These are phyloP conservation scores for Rhizopogon vulgaris DNA, from an alignment of 768 basidiomycete genomes.

Conservation along the genomic window DNA sequence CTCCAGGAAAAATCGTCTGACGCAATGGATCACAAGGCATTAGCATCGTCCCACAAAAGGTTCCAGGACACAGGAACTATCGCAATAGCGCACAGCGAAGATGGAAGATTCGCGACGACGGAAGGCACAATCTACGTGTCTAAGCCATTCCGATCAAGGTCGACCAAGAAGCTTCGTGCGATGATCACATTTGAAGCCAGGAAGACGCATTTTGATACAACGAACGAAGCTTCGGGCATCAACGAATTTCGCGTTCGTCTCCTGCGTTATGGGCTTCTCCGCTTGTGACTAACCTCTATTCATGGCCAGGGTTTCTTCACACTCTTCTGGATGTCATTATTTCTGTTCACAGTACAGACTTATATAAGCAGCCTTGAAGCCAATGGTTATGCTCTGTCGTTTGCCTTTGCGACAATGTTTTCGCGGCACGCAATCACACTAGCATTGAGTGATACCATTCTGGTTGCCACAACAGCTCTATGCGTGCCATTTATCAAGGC, in stretches of 20 bases:
- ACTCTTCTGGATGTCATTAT: constrained; percentile 89
- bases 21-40: constrained; percentile 3
- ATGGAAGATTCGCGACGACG: constrained; percentile 39
- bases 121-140: constrained; percentile 70
- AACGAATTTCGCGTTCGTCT: constrained; percentile 77
- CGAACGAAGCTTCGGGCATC: constrained; percentile 61
- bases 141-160: constrained; percentile 66
- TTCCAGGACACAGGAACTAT: not conserved
- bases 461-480: constrained; percentile 68
- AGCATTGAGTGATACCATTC: constrained; percentile 75
- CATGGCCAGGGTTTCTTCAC: constrained; percentile 81
- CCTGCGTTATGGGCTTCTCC: not conserved
- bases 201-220: constrained; percentile 78
- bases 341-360: constrained; percentile 72
- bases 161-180: constrained; percentile 74
- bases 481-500: constrained; percentile 84
- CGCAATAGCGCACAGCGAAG: constrained; percentile 5
- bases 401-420: constrained; percentile 81
- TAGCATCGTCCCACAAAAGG: not conserved
- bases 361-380: constrained; percentile 72
- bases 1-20: not conserved
- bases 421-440: constrained; percentile 79
- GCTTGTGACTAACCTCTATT: not conserved
- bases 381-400: constrained; percentile 71
- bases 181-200: constrained; percentile 84